These are phyloP conservation scores for Coemansia sp. DNA, from an alignment of 192 early-diverging fungal species.

Conservation along the genomic window DNA sequence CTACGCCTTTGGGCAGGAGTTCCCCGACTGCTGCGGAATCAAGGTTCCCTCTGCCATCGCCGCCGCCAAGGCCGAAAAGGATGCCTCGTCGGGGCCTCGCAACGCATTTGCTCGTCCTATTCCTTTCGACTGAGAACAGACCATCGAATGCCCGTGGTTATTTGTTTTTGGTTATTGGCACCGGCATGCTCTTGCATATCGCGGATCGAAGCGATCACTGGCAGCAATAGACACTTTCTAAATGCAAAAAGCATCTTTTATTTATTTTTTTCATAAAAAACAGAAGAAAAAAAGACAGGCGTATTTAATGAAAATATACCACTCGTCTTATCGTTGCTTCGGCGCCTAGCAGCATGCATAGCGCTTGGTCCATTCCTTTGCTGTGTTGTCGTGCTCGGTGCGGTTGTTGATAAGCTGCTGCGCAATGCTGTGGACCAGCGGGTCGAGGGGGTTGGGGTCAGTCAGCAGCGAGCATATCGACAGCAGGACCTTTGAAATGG, in stretches of 20 bases:
- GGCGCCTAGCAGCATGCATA: slow-evolving; percentile 54
- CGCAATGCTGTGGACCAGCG: slow-evolving; percentile 87
- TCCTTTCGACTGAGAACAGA: slow-evolving; percentile 44
- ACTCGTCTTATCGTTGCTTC: no score
- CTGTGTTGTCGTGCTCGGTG: slow-evolving; percentile 81
- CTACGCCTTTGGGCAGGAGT: slow-evolving; percentile 53
- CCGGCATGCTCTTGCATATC: no score
- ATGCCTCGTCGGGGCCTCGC: slow-evolving; percentile 15
- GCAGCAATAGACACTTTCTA: no score
- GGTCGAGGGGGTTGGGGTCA: slow-evolving; percentile 93
- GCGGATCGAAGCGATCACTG: no score
- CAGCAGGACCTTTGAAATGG: slow-evolving; percentile 93
- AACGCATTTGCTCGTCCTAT: slow-evolving; percentile 39
- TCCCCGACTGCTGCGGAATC: slow-evolving; percentile 56
- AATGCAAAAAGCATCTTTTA: no score
- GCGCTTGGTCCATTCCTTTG: slow-evolving; percentile 91
- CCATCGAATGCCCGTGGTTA: not conserved
- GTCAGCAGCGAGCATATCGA: slow-evolving; percentile 91
- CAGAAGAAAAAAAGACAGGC: not conserved
- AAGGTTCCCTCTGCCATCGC: slow-evolving; percentile 55
- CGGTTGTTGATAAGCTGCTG: slow-evolving; percentile 81
- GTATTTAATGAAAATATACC: no score
- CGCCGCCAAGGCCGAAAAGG: slow-evolving; percentile 26
- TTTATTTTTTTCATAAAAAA: no score
- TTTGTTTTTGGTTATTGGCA: no score